Conservation (phyloP, 805 yeast species). For the Candida germanica region DNA sequence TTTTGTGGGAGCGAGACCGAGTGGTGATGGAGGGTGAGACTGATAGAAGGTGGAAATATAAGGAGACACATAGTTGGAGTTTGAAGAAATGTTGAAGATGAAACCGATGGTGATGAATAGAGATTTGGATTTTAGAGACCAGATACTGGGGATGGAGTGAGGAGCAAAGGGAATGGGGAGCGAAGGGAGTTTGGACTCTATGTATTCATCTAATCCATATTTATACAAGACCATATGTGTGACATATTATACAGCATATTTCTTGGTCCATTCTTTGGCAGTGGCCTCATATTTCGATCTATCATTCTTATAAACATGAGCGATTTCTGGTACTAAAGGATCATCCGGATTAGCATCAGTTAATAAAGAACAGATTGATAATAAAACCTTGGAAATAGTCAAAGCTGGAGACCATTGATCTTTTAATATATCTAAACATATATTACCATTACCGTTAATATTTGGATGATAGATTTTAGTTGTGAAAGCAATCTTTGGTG, state of each 20-base stretch:
- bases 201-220: too few relatives aligned
- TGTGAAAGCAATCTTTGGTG: slow-evolving; percentile 85
- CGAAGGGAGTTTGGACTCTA: too few relatives aligned
- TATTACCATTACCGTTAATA: slow-evolving; percentile 92
- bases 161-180: too few relatives aligned
- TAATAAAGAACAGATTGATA: slow-evolving; percentile 90
- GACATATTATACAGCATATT: slow-evolving; percentile 81
- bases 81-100: too few relatives aligned
- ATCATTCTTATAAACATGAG: slow-evolving; percentile 93
- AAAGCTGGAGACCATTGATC: slow-evolving; percentile 99
- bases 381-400: slow-evolving; percentile 90
- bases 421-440: slow-evolving; percentile 93
- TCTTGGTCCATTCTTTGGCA: slow-evolving; percentile 98
- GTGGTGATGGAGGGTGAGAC: neutral
- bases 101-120: neutral
- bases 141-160: too few relatives aligned
- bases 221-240: too few relatives aligned
- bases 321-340: slow-evolving; percentile 98
- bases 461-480: slow-evolving; percentile 97
- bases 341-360: slow-evolving; percentile 99
- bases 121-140: neutral
- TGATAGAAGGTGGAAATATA: too few relatives aligned
- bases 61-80: too few relatives aligned
- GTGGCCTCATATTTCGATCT: slow-evolving; percentile 92
- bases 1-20: slow-evolving; percentile 2